Base-by-base conservation (phyloP, 2,329 filamentous ascomycete genomes). In the Ophiocordyceps camponoti-floridani region DNA sequence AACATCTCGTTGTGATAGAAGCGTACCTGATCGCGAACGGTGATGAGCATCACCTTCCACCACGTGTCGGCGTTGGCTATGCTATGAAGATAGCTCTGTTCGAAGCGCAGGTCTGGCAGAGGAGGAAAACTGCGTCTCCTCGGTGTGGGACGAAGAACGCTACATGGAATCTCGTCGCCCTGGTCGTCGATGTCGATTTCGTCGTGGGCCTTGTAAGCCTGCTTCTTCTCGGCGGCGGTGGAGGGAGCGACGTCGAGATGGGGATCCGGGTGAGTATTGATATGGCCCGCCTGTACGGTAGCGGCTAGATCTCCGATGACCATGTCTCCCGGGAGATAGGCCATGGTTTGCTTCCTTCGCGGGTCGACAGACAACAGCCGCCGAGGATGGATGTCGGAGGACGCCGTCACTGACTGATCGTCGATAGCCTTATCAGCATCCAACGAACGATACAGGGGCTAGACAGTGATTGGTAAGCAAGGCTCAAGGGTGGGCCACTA, bases 51-150 rank as follows among this genome's bases (percentile, higher is more conserved):
- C 30, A 98, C 75, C 59, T 77, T 77, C 67, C 82, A 80, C 78
- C 80, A 88, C 23, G 77, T 79, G 51, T 91, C 76, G 33, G 87
- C 86, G 46, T 77, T 71, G 51, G 81, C 75, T 53, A 98, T 83
- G 64, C 87, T 94, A 54, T 84, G 82, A 45, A 98, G 73, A 62
- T 98, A 98, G 70, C 88, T 95, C 72, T 98, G 91, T 66, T 98
- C 91, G 64, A 96, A 96, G 40, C 91, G 77, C 52, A 98, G 68
- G 65, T 98, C 91, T 4, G 88, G 87, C 56, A 95, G 73, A 9
- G 77, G 75, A 28, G 73, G 75, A 45, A 79, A 65, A 38, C 64
- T 60, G 33, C 63, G 60, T 42, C 56, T 55, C 42, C 66, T 68
- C 44, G 65, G 65, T 45, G 68, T 61, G 42, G 77, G 69, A 40